These are phyloP conservation scores for Abelmoschus esculentus DNA, from an alignment of 345 rosid species.

Conservation along the genomic window DNA sequence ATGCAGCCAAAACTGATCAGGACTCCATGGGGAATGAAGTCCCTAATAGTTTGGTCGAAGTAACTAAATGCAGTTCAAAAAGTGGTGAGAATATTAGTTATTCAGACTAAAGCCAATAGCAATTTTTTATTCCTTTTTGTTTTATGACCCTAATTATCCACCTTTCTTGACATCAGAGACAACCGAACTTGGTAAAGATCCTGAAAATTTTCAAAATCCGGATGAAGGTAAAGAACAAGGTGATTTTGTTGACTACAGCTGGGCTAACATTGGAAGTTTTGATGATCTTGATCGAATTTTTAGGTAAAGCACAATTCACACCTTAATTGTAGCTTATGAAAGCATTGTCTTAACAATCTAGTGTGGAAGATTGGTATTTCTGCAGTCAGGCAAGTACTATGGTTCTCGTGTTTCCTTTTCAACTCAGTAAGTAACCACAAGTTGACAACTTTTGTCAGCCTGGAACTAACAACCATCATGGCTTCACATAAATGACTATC, in stretches of 20 bases:
- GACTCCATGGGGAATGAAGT: slow-evolving; percentile 43
- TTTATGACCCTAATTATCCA: slow-evolving; percentile 4
- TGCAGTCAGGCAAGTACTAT: neutral
- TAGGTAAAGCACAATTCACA: slow-evolving; percentile 51
- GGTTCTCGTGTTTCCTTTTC: neutral
- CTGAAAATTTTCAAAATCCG: slow-evolving; percentile 44
- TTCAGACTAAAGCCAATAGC: slow-evolving; percentile 15
- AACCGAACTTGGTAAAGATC: slow-evolving; percentile 43
- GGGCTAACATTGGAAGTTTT: slow-evolving; percentile 94
- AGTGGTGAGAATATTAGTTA: slow-evolving; percentile 36
- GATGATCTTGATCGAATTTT: slow-evolving; percentile 89
- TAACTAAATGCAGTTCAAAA: slow-evolving; percentile 30
- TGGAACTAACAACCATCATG: neutral
- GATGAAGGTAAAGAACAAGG: slow-evolving; percentile 55
- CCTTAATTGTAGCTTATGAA: slow-evolving; percentile 8
- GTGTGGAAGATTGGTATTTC: neutral
- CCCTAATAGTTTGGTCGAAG: slow-evolving; percentile 37
- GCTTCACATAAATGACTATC: neutral
- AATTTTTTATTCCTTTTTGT: slow-evolving; percentile 13
- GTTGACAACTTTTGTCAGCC: slow-evolving; percentile 1
- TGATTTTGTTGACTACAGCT: slow-evolving; percentile 75
- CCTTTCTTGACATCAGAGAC: slow-evolving; percentile 37
- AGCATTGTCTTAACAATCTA: slow-evolving; percentile 5
- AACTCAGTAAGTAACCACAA: neutral
- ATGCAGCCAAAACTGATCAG: slow-evolving; percentile 35